Conservation (phyloP, 129 eudicot genomes). For the Apium graveolens region DNA sequence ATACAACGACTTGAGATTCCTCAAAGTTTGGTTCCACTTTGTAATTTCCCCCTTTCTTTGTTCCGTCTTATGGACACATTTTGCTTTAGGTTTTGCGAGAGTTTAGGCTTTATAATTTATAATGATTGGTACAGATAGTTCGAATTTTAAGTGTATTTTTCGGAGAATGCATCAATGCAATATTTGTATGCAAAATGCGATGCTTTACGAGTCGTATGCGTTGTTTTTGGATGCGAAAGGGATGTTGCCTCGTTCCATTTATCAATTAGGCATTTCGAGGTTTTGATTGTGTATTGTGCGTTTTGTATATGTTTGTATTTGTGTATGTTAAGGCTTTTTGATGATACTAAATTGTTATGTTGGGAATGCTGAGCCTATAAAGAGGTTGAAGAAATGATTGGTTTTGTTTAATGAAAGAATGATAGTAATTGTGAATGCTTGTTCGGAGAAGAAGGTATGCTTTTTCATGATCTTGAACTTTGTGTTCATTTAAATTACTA, state of each 20-base stretch:
- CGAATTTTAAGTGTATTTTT: conserved; percentile 43
- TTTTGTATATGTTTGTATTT: background rate
- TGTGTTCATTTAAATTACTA: conserved; percentile 3
- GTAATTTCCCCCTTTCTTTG: too few relatives aligned
- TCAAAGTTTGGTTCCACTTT: conserved; percentile 73
- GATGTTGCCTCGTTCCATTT: conserved; percentile 42
- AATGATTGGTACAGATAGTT: conserved; percentile 39
- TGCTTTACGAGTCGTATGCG: conserved; percentile 59
- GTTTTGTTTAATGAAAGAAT: conserved; percentile 56
- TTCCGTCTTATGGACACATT: too few relatives aligned
- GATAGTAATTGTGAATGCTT: conserved; percentile 30
- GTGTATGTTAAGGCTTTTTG: background rate
- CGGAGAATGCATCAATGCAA: conserved; percentile 40
- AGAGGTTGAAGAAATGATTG: conserved; percentile 69
- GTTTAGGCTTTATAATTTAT: background rate
- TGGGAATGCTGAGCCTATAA: conserved; percentile 89
- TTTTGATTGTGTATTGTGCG: conserved; percentile 10
- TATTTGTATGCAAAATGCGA: conserved; percentile 46
- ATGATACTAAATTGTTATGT: background rate
- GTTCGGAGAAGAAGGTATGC: conserved; percentile 46
- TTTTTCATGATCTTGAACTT: background rate
- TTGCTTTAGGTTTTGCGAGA: background rate
- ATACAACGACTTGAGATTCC: conserved; percentile 76
- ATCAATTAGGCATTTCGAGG: conserved; percentile 79
- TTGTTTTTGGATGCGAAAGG: conserved; percentile 66